phyloP scores from a whole-genome alignment of 805 yeast genomes.

The Scheffersomyces coipomensis region DNA sequence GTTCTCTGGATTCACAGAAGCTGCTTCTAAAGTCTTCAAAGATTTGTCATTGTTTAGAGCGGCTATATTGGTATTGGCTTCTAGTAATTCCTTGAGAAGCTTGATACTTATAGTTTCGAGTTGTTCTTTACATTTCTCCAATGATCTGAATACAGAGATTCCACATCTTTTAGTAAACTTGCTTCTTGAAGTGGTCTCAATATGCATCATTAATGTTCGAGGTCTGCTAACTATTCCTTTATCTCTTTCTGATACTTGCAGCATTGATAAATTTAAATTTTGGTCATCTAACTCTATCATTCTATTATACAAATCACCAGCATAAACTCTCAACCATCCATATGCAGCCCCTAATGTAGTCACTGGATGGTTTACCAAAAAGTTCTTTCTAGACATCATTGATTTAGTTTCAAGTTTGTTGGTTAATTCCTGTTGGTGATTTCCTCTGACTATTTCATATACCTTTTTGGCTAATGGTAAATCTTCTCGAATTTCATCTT shows the following conservation, averaged over 20 bases:
- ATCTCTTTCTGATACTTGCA: conserved; percentile 16
- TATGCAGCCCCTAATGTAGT: conserved; percentile 52
- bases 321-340: conserved; percentile 81
- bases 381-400: conserved; percentile 87
- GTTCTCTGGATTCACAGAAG: conserved; percentile 13
- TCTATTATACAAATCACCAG: conserved; percentile 74
- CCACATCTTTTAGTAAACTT: conserved; percentile 37
- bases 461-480: conserved; percentile 54
- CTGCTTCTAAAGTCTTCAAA: conserved; percentile 13
- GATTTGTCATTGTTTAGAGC: conserved; percentile 19
- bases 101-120: not conserved
- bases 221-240: conserved; percentile 46
- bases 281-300: conserved; percentile 76
- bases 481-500: conserved; percentile 32
- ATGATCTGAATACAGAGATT: not conserved
- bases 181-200: conserved; percentile 18
- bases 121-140: not conserved
- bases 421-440: conserved; percentile 50
- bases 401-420: conserved; percentile 68
- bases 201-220: conserved; percentile 47
- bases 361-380: conserved; percentile 55
- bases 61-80: conserved; percentile 16
- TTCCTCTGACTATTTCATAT: conserved; percentile 65
- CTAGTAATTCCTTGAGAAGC: conserved; percentile 31
- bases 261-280: conserved; percentile 26